phyloP scores from a whole-genome alignment of 768 basidiomycete species.

The Lactarius hengduanensis region DNA sequence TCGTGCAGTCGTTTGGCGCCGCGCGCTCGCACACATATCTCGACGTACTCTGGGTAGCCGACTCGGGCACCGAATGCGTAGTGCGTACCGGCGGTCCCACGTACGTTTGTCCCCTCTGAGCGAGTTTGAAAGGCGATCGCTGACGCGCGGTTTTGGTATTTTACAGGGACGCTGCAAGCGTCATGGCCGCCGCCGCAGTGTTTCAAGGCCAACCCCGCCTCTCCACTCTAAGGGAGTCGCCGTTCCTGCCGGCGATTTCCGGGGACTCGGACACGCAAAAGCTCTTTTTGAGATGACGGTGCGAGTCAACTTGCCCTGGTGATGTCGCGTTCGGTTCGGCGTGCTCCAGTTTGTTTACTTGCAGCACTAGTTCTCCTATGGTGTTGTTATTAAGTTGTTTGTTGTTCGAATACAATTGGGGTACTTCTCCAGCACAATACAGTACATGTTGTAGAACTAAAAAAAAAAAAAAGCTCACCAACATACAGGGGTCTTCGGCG shows the following conservation, averaged over 20 bases:
- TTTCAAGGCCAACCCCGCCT: slow-evolving; percentile 30
- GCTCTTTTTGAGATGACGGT: slow-evolving; percentile 2
- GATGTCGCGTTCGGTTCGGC: not conserved
- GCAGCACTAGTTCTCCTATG: not conserved
- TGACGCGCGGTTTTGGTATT: not conserved
- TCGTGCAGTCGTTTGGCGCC: slow-evolving; percentile 55
- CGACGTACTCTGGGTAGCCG: slow-evolving; percentile 56
- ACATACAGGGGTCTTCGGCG: not conserved
- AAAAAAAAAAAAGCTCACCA: not conserved
- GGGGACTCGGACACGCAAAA: slow-evolving; percentile 19
- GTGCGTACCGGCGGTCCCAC: slow-evolving; percentile 40
- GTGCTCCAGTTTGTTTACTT: not conserved
- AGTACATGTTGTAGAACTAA: not conserved
- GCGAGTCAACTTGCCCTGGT: no score
- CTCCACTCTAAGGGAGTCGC: slow-evolving; percentile 34
- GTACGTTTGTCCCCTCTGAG: slow-evolving; percentile 33
- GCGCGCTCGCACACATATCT: slow-evolving; percentile 51
- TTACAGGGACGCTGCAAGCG: slow-evolving; percentile 34
- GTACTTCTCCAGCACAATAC: not conserved
- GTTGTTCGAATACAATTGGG: not conserved
- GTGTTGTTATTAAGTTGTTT: no score
- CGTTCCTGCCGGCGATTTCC: slow-evolving; percentile 35
- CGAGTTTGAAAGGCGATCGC: not conserved
- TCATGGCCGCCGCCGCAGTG: slow-evolving; percentile 35
- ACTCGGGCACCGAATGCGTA: slow-evolving; percentile 42